Conservation (phyloP, 2,329 filamentous ascomycete species). For the Sporothrix humicola region DNA sequence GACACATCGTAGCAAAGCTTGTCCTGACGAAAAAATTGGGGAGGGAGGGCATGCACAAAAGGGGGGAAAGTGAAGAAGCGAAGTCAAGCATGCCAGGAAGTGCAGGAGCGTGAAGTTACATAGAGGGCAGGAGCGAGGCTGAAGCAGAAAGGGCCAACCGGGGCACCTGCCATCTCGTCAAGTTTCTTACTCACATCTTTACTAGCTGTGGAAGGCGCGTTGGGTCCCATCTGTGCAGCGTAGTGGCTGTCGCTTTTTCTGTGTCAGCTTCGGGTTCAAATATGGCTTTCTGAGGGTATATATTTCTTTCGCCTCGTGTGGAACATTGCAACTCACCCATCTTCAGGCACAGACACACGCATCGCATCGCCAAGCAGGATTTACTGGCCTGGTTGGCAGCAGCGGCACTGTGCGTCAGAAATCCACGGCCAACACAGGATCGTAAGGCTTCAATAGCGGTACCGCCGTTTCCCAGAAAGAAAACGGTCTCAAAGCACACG, state of each 20-base stretch:
- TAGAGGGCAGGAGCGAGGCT: neutral
- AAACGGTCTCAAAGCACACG: neutral
- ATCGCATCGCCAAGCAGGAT: neutral
- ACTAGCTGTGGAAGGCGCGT: slow-evolving; percentile 6
- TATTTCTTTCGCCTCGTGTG: neutral
- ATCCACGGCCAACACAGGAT: neutral
- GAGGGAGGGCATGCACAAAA: no score
- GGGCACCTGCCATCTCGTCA: neutral
- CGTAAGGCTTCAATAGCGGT: neutral
- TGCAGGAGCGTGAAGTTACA: neutral
- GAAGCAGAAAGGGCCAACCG: neutral
- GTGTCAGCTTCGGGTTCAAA: neutral
- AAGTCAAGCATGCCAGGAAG: no score
- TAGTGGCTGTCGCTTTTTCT: neutral
- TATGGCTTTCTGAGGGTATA: neutral
- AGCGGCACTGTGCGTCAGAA: neutral
- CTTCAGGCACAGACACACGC: neutral
- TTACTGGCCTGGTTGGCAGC: neutral
- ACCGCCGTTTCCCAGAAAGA: neutral
- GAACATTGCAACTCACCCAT: neutral
- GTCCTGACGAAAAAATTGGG: no score
- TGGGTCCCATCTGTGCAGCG: slow-evolving; percentile 22
- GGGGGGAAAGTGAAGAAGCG: no score
- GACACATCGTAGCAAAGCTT: neutral
- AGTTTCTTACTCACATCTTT: slow-evolving; percentile 28